Conservation (phyloP, 495 filamentous ascomycete species). For the Poronia punctata region DNA sequence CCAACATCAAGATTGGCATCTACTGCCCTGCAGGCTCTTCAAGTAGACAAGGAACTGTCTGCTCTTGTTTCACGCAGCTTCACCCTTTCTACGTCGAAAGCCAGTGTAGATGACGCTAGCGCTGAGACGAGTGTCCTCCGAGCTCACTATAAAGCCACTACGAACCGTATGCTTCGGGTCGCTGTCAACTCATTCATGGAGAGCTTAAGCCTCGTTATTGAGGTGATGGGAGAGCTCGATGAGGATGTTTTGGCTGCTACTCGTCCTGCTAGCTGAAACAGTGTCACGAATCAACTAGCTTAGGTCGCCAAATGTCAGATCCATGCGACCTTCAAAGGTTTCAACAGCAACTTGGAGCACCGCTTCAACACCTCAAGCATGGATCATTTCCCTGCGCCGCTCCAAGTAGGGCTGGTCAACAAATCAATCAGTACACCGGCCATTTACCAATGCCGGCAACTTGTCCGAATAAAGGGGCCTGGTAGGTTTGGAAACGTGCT, state of each 20-base stretch:
- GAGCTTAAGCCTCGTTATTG: constrained; percentile 71
- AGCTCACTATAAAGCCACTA: constrained; percentile 79
- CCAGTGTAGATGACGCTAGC: constrained; percentile 23
- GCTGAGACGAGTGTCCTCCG: constrained; percentile 53
- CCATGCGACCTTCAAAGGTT: too few species aligned
- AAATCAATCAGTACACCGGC: too few species aligned
- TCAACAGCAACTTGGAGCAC: too few species aligned
- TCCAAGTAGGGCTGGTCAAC: too few species aligned
- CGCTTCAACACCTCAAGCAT: too few species aligned
- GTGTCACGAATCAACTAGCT: too few species aligned
- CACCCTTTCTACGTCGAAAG: constrained; percentile 38
- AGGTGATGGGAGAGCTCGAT: constrained; percentile 84
- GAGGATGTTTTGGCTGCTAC: constrained; percentile 60
- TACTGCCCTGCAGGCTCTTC: constrained; percentile 65
- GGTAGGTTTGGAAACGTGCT: too few species aligned
- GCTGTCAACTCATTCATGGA: constrained; percentile 99
- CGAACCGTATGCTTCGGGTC: constrained; percentile 92
- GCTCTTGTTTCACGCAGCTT: constrained; percentile 69
- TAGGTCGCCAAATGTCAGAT: too few species aligned
- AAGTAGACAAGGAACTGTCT: constrained; percentile 86
- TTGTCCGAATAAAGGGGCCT: too few species aligned
- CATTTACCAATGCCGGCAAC: too few species aligned
- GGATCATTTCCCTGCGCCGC: too few species aligned
- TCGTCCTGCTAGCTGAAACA: constrained; percentile 6
- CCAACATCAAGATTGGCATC: constrained; percentile 73